Base-by-base conservation (phyloP, 1,284 basidiomycete species). In the Cryptococcus jaspeensis region DNA sequence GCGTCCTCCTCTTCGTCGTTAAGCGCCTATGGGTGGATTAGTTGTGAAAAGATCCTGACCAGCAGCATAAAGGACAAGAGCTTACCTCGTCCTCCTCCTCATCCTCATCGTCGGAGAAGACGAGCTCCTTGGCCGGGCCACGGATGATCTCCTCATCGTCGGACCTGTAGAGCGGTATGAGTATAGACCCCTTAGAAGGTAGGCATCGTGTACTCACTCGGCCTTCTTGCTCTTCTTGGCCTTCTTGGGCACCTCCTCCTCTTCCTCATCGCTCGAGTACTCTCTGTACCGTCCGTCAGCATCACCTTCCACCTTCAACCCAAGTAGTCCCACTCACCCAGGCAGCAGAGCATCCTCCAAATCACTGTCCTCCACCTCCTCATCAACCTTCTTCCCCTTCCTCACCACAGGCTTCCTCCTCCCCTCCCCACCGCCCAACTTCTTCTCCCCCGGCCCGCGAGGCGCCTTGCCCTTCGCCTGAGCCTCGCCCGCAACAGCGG, bases 21-120 rank as follows among this genome's bases (percentile, higher is more conserved):
- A 11, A 55, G 53, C 37, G 45, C 71, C 28, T 32, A 9, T 9
- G 28, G 28, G 28, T 36, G 28, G 9, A 32, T 32, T 32, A 32
- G 28, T n/a, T n/a, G 22, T 43, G 41, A 58, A 43, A 44, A 36
- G 23, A 3, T 3, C 28, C 28, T n/a, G 15, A 16, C 16, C 8
- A 40, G 28, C 18, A 2, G 18, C 5, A 35, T 23, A 13, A 20
- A 3, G 6, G 23, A 25, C 5, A 16, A 16, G 16, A 44, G 37
- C 57, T 52, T 28, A 59, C 57, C 45, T 55, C 58, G 37, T 51
- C 64, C 46, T 78, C 80, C 6, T 71, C 69, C 25, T 79, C 86
- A 13, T 83, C 84, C 61, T 89, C 87, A 3, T 85, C 85, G 59
- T 78, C 77, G 1, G 72, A 73, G 62, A 80, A 79, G 38, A 87